Percentiles rank a stretch among this genome's conserved stretches.
Conservation (phyloP, 225 moss, liverwort and hornwort species). For the Polytrichum formosum region DNA sequence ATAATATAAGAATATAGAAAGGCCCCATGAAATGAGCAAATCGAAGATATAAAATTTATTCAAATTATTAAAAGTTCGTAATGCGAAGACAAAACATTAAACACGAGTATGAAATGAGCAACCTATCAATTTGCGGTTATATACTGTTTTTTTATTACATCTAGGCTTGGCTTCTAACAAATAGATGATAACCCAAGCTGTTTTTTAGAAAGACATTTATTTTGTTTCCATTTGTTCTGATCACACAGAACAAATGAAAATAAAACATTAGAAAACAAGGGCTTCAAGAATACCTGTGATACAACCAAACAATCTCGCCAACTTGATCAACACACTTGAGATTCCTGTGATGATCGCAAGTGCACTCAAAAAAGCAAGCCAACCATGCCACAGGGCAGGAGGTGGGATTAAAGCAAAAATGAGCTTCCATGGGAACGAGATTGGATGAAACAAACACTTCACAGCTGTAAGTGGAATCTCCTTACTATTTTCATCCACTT, state of each 20-base stretch:
- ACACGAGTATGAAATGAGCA: too few relatives aligned
- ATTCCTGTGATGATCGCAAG: constrained; percentile 63
- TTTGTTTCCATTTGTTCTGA: too few relatives aligned
- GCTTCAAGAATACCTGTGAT: constrained; percentile 40
- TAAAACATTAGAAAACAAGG: constrained; percentile 9
- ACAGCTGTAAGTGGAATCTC: constrained; percentile 30
- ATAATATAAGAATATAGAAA: not conserved
- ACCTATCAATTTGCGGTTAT: too few relatives aligned
- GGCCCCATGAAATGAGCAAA: not conserved
- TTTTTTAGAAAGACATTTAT: too few relatives aligned
- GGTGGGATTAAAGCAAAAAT: constrained; percentile 74
- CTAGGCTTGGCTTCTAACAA: too few relatives aligned
- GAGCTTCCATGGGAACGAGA: constrained; percentile 71
- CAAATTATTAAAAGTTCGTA: too few relatives aligned
- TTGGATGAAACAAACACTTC: constrained; percentile 29
- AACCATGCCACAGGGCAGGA: constrained; percentile 62
- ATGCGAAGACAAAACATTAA: too few relatives aligned
- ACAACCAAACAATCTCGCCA: constrained; percentile 70
- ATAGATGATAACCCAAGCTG: too few relatives aligned
- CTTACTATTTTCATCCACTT: constrained; percentile 48
- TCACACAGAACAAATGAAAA: not conserved
- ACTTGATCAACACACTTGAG: constrained; percentile 61
- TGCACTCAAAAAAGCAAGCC: constrained; percentile 73
- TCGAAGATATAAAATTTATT: too few relatives aligned
- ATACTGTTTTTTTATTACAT: too few relatives aligned